A percentile compares a stretch with the other conserved stretches of the same genome.
These are phyloP conservation scores for Amanita pallidorosea DNA, from an alignment of 768 basidiomycete species.

Conservation along the genomic window DNA sequence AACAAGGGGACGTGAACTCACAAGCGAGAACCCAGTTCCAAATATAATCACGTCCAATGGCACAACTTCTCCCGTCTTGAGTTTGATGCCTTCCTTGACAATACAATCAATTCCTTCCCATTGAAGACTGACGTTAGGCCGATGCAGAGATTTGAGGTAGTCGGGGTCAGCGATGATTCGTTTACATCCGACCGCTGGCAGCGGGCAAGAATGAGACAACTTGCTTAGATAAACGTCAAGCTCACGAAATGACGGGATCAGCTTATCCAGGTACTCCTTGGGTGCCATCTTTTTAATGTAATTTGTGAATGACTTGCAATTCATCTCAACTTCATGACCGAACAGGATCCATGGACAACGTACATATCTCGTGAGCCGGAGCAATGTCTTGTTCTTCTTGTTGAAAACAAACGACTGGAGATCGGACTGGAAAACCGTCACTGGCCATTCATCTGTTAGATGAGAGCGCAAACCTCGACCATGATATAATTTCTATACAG, in stretches of 20 bases:
- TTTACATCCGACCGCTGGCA: slow-evolving; percentile 48
- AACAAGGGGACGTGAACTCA: slow-evolving; percentile 15
- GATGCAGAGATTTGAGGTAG: slow-evolving; percentile 41
- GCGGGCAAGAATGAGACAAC: neutral
- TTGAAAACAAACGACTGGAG: slow-evolving; percentile 25
- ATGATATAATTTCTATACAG: slow-evolving; percentile 37
- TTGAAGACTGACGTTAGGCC: slow-evolving; percentile 39
- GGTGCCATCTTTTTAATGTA: slow-evolving; percentile 43
- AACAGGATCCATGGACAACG: neutral
- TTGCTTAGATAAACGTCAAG: neutral
- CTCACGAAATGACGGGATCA: slow-evolving; percentile 46
- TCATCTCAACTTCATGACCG: neutral
- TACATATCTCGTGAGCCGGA: slow-evolving; percentile 18
- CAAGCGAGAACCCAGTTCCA: slow-evolving; percentile 42
- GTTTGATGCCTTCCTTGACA: slow-evolving; percentile 37
- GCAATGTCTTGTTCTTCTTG: slow-evolving; percentile 23
- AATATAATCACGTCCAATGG: slow-evolving; percentile 49
- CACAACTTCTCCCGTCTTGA: slow-evolving; percentile 37
- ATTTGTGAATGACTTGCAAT: slow-evolving; percentile 24
- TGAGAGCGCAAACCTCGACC: slow-evolving; percentile 26
- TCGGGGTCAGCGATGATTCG: slow-evolving; percentile 51
- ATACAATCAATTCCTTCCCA: slow-evolving; percentile 40
- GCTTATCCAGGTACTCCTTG: slow-evolving; percentile 29
- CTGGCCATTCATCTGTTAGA: neutral
- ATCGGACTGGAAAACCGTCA: slow-evolving; percentile 22